phyloP scores from a whole-genome alignment of 768 basidiomycete genomes.

The Macrocybe gigantea region DNA sequence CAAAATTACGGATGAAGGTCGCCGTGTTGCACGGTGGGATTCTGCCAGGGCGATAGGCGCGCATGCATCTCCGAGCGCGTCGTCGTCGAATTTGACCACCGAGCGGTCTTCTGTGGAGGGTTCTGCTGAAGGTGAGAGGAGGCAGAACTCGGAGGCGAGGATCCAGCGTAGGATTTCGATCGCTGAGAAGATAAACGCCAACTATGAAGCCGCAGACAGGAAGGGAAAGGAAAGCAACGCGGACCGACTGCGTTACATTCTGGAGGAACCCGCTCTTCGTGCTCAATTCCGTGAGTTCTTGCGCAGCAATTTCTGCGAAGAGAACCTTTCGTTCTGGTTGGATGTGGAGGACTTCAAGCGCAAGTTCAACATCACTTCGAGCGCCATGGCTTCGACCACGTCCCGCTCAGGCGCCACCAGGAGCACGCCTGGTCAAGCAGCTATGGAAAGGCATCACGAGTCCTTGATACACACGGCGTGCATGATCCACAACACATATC shows the following conservation, averaged over 20 bases:
- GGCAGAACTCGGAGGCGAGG: slow-evolving; percentile 45
- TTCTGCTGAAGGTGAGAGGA: slow-evolving; percentile 26
- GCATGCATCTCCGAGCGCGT: slow-evolving; percentile 59
- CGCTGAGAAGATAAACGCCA: slow-evolving; percentile 64
- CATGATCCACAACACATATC: slow-evolving; percentile 89
- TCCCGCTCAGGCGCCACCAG: slow-evolving; percentile 29
- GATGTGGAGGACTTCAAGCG: slow-evolving; percentile 97
- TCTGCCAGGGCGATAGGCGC: slow-evolving; percentile 28
- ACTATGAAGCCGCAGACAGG: slow-evolving; percentile 46
- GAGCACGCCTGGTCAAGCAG: slow-evolving; percentile 67
- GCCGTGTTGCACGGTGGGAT: slow-evolving; percentile 83
- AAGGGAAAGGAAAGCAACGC: slow-evolving; percentile 86
- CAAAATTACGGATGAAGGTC: slow-evolving; percentile 89
- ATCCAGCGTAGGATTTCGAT: slow-evolving; percentile 77
- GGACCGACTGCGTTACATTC: slow-evolving; percentile 83
- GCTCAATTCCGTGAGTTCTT: slow-evolving; percentile 93
- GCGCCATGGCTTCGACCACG: slow-evolving; percentile 59
- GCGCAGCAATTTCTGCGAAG: slow-evolving; percentile 93
- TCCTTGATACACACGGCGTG: slow-evolving; percentile 92
- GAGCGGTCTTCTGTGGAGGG: slow-evolving; percentile 60
- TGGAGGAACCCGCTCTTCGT: slow-evolving; percentile 87
- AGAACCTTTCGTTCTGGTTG: slow-evolving; percentile 96
- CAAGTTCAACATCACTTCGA: slow-evolving; percentile 93
- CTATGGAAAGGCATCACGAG: slow-evolving; percentile 98
- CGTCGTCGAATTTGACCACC: slow-evolving; percentile 53